Percentiles rank a stretch among this genome's conserved stretches.
Evolutionary conservation across 352 stramenopile genomes (phyloP).

Genomic region (Phytophthora kernoviae): DNA sequence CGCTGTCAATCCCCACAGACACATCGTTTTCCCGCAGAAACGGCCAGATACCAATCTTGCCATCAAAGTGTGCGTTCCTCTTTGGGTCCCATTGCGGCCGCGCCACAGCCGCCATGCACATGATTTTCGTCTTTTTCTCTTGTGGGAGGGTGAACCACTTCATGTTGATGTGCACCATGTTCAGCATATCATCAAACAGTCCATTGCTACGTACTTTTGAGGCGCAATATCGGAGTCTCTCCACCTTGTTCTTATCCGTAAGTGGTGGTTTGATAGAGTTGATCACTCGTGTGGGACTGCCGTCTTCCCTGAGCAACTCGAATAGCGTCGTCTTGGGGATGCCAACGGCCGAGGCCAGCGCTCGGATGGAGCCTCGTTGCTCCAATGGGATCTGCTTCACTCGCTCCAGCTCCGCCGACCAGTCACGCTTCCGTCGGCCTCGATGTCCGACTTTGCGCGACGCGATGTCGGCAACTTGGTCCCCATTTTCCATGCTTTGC

Average conservation of each 20-base stretch:
- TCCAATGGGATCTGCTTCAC: conserved; percentile 47
- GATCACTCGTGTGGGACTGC: conserved; percentile 25
- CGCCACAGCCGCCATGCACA: conserved; percentile 51
- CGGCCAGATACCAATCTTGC: conserved; percentile 52
- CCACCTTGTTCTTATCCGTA: conserved; percentile 48
- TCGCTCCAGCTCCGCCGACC: conserved; percentile 44
- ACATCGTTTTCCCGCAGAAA: conserved; percentile 34
- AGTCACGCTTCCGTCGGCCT: conserved; percentile 48
- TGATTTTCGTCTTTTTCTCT: conserved; percentile 45
- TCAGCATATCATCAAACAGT: conserved; percentile 49
- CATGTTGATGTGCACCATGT: conserved; percentile 50
- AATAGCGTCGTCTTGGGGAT: conserved; percentile 57
- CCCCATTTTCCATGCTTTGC: conserved; percentile 42
- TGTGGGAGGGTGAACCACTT: conserved; percentile 49
- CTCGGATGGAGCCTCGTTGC: conserved; percentile 43
- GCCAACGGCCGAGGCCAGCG: conserved; percentile 40
- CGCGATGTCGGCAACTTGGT: conserved; percentile 44
- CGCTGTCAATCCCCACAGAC: not conserved
- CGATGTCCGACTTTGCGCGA: conserved; percentile 48
- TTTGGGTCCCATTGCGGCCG: conserved; percentile 44
- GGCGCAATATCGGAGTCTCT: conserved; percentile 40
- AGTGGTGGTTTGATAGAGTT: conserved; percentile 50
- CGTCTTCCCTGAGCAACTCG: conserved; percentile 44
- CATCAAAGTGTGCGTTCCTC: conserved; percentile 41
- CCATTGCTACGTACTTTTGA: conserved; percentile 41